Percentiles rank a stretch among this genome's conserved stretches.
Conservation (phyloP, 805 yeast species). For the Wickerhamiella spandovensis region DNA sequence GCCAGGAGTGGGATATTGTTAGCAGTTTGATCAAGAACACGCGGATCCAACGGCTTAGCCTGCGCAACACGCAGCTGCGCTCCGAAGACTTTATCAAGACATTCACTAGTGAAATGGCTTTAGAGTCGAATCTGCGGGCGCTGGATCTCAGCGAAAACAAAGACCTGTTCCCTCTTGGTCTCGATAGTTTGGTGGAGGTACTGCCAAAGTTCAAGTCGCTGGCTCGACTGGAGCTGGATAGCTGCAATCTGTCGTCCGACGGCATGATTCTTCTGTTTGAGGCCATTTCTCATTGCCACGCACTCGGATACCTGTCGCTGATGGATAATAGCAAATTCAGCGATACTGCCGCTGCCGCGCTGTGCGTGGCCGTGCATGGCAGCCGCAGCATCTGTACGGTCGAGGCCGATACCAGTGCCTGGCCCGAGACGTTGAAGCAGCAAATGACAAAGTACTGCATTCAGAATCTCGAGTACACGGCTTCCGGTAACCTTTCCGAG, state of each 20-base stretch:
- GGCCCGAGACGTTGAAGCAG: conserved; percentile 52
- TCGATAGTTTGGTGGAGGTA: conserved; percentile 43
- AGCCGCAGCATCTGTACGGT: conserved; percentile 52
- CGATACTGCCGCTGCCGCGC: conserved; percentile 46
- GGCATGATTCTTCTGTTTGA: conserved; percentile 50
- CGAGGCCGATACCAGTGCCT: conserved; percentile 49
- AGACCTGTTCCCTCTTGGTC: conserved; percentile 48
- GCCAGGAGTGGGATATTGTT: conserved; percentile 18
- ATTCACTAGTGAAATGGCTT: conserved; percentile 33
- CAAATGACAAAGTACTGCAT: conserved; percentile 67
- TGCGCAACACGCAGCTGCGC: conserved; percentile 11
- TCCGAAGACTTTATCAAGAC: conserved; percentile 3
- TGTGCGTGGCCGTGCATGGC: conserved; percentile 56
- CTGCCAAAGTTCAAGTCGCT: conserved; percentile 57
- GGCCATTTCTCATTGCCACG: conserved; percentile 52
- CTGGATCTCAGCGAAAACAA: conserved; percentile 66
- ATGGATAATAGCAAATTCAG: conserved; percentile 48
- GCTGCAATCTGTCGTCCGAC: conserved; percentile 43
- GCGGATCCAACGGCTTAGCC: conserved; percentile 50
- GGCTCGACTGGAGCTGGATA: conserved; percentile 57
- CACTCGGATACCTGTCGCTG: conserved; percentile 55
- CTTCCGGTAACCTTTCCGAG: background rate
- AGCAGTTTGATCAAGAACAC: conserved; percentile 22
- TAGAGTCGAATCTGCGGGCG: conserved; percentile 45
- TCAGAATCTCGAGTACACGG: conserved; percentile 50